These are phyloP conservation scores for Acacia pycnantha DNA, from an alignment of 331 rosid species.

Conservation along the genomic window DNA sequence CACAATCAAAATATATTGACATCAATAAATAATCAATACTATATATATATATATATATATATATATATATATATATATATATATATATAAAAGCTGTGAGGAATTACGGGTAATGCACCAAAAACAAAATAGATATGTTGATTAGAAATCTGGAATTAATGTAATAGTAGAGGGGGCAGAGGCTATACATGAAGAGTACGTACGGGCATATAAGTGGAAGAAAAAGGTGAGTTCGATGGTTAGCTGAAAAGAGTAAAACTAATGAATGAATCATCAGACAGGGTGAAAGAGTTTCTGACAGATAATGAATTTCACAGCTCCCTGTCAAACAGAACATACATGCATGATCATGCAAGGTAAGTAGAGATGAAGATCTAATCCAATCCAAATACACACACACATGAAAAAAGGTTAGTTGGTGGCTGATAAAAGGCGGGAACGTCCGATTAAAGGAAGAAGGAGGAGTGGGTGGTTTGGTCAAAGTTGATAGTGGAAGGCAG, in stretches of 20 bases:
- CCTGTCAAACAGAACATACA: background rate
- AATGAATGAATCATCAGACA: background rate
- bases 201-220: background rate
- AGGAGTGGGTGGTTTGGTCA: background rate
- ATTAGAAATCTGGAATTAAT: background rate
- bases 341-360: background rate
- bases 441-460: background rate
- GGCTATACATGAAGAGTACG: background rate
- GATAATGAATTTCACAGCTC: background rate
- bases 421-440: background rate
- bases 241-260: background rate
- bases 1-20: no score
- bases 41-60: no score
- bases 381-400: background rate
- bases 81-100: no score
- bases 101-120: background rate
- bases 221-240: background rate
- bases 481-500: background rate
- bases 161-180: background rate
- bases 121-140: background rate
- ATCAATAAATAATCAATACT: no score
- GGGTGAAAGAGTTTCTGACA: conserved; percentile 1
- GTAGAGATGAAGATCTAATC: background rate
- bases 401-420: background rate
- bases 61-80: no score